Evolutionary conservation across 2,329 filamentous ascomycete genomes (phyloP), one percentile per base, ranked within the genome.

Genomic region (Gremmenia infestans): DNA sequence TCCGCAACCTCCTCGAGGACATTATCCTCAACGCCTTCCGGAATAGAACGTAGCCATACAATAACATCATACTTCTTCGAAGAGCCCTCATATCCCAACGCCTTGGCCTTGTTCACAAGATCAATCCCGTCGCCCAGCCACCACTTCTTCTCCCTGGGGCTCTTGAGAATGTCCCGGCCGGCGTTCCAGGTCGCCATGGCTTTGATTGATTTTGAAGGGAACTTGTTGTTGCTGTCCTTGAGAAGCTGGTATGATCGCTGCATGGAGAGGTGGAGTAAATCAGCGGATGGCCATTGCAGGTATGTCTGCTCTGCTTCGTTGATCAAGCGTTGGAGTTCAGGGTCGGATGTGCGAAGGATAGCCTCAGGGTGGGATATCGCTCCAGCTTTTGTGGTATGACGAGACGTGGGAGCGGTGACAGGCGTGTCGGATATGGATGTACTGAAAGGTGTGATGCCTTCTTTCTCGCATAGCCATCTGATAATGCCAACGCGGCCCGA

Each of bases 81-180:
- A 6, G 48, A 14, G 2, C 58, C 58, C 40, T 56, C 35, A 50
- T 60, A 60, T 23, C 55, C 58, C 39, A 60, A 56, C 35, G 55
- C 58, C 28, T 60, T 60, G 2, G 58, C 58, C 50, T 52, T 58
- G 37, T 58, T 60, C 22, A 50, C 58, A n/a, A 60, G 43, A 53
- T 60, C 56, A 42, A 60, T 58, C 1, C 58, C 58, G 48, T 60
- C 58, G 22, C 55, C 58, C 11, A 58, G 23, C 58, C 58, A 60
- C 58, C 58, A 60, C 35, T 48, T 56, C 51, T 60, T 60, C 47
- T 60, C 58, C 28, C 58, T 48, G 5, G 23, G 12, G 52, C 58
- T 60, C 32, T 60, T 60, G 23, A 60, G 48, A 17, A 60, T 48
- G 35, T 60, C 58, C 58, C 58, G 58, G 9, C 53, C 43, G 51